phyloP scores from a whole-genome alignment of 179 eudicot species.

The Silene noctiflora region DNA sequence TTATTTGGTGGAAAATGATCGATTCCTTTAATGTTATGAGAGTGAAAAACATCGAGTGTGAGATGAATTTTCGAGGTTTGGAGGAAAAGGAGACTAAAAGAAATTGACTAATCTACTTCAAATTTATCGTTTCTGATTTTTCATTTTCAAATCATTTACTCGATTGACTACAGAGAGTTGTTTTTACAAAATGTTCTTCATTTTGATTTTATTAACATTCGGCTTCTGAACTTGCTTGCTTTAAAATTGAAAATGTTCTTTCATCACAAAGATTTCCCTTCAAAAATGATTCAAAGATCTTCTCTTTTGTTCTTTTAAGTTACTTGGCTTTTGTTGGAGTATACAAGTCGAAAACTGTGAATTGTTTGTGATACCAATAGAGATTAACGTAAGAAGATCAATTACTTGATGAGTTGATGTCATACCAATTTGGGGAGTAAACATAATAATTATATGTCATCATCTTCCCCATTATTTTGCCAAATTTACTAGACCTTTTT shows the following conservation, averaged over 20 bases:
- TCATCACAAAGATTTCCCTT: no score
- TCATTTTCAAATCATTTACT: neutral
- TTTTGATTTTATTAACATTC: no score
- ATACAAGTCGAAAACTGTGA: neutral
- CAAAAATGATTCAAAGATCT: neutral
- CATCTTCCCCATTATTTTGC: neutral
- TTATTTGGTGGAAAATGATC: neutral
- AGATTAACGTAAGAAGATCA: neutral
- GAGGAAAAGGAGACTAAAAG: neutral
- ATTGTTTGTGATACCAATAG: neutral
- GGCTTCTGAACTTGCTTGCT: neutral
- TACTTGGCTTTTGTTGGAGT: neutral
- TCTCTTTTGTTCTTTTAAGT: neutral
- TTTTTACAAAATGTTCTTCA: neutral
- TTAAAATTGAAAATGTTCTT: no score
- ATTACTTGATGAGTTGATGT: slow-evolving; percentile 5
- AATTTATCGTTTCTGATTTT: neutral
- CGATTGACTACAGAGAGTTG: neutral
- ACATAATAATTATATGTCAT: neutral
- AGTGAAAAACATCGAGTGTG: neutral
- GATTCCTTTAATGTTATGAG: neutral
- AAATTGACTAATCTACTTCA: no score
- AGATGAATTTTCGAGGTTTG: neutral
- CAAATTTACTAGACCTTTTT: neutral
- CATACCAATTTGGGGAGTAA: neutral